Conservation (phyloP, 192 early-diverging fungal species). For the Oehlia diaphana region DNA sequence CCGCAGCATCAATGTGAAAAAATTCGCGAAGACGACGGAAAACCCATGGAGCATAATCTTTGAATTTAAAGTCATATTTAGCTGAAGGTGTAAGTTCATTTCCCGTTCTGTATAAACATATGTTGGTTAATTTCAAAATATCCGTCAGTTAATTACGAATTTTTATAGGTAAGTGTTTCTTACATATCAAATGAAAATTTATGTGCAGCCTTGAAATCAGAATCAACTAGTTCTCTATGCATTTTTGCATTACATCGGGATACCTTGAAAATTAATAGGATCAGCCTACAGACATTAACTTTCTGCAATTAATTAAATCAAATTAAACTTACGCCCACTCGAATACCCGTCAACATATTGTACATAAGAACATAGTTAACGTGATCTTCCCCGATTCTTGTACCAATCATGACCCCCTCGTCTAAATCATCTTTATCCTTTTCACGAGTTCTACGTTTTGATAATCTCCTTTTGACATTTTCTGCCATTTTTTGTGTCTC, state of each 20-base stretch:
- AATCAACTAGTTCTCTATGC: constrained; percentile 63
- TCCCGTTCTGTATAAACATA: constrained; percentile 58
- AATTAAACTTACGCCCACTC: constrained; percentile 70
- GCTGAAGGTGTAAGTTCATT: constrained; percentile 95
- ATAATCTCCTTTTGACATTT: constrained; percentile 24
- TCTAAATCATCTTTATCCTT: constrained; percentile 45
- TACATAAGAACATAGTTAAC: constrained; percentile 97
- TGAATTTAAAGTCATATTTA: constrained; percentile 98
- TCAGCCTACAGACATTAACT: not conserved
- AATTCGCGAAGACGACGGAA: constrained; percentile 87
- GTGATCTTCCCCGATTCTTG: constrained; percentile 91
- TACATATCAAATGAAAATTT: constrained; percentile 97
- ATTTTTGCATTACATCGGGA: constrained; percentile 87
- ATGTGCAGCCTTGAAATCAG: constrained; percentile 87
- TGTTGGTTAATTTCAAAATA: not conserved
- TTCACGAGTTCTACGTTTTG: constrained; percentile 20
- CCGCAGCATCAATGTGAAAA: constrained; percentile 87
- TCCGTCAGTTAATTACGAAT: not conserved
- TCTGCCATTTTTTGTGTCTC: constrained; percentile 28
- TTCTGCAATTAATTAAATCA: not conserved
- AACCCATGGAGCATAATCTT: constrained; percentile 98
- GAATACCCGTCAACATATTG: constrained; percentile 97
- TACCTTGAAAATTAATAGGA: constrained; percentile 47
- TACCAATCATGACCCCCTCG: constrained; percentile 64
- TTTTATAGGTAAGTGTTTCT: constrained; percentile 14